Conservation (phyloP, 2,329 filamentous ascomycete genomes). For the Penicillium olsonii region DNA sequence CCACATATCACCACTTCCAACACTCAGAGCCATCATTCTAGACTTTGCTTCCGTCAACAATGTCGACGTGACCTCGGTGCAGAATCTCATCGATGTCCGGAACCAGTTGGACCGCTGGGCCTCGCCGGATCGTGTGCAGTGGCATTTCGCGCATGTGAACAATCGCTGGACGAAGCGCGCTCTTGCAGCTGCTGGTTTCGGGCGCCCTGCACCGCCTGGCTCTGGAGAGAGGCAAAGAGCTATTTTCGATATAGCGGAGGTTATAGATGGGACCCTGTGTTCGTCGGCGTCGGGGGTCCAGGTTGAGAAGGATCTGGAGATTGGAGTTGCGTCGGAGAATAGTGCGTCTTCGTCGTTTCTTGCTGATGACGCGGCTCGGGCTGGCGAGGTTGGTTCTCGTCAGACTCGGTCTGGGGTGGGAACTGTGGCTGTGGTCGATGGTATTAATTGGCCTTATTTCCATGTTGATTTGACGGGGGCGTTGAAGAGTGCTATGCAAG, state of each 20-base stretch:
- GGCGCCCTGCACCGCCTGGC: slow-evolving; percentile 53
- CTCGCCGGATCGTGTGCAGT: slow-evolving; percentile 76
- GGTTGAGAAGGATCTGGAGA: not conserved
- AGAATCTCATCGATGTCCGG: slow-evolving; percentile 84
- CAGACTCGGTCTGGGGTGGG: slow-evolving; percentile 59
- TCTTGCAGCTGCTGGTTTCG: slow-evolving; percentile 80
- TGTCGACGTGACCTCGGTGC: slow-evolving; percentile 84
- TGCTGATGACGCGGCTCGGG: not conserved
- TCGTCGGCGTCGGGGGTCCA: not conserved
- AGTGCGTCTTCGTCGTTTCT: not conserved
- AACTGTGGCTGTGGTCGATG: slow-evolving; percentile 65
- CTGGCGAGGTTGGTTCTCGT: not conserved
- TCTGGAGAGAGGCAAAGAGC: not conserved
- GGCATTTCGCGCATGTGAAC: slow-evolving; percentile 85
- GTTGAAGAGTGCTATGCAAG: slow-evolving; percentile 77
- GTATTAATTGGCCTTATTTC: slow-evolving; percentile 81
- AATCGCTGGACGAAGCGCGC: slow-evolving; percentile 91
- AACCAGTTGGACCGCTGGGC: slow-evolving; percentile 88
- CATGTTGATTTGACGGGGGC: slow-evolving; percentile 86
- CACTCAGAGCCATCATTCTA: slow-evolving; percentile 78
- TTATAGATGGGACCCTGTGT: not conserved
- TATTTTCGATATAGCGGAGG: slow-evolving; percentile 5
- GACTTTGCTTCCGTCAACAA: slow-evolving; percentile 91
- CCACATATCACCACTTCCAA: slow-evolving; percentile 56
- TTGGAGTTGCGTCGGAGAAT: not conserved